Evolutionary conservation across 768 basidiomycete genomes (phyloP).

Genomic region (Scleroderma bovista): DNA sequence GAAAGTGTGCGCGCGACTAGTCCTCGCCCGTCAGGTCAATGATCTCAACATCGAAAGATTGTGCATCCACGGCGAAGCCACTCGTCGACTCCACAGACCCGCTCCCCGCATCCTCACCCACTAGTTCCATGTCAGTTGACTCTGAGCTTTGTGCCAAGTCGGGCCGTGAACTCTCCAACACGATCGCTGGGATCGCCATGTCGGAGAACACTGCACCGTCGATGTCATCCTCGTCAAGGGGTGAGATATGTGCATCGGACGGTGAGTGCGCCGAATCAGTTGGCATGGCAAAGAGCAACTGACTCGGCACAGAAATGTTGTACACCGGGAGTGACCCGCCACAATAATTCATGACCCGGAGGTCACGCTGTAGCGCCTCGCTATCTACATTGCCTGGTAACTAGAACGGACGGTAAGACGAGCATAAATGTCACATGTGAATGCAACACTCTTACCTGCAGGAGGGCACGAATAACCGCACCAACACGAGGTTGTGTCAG

Average conservation of each 20-base stretch:
- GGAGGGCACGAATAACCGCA: not conserved
- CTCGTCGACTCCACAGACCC: not conserved
- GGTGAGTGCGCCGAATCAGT: no score
- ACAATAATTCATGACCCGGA: not conserved
- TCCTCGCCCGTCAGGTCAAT: not conserved
- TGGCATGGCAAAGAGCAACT: not conserved
- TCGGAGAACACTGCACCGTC: not conserved
- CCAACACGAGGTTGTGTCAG: not conserved
- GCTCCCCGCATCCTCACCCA: not conserved
- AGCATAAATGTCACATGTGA: no score
- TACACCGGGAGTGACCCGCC: not conserved
- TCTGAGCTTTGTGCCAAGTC: not conserved
- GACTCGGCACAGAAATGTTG: not conserved
- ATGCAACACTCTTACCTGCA: not conserved
- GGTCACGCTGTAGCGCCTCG: not conserved
- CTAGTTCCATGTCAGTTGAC: not conserved
- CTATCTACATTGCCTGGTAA: not conserved
- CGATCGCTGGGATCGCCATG: not conserved
- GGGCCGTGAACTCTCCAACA: not conserved
- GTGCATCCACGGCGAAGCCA: not conserved
- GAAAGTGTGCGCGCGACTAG: not conserved
- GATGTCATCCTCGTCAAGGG: not conserved
- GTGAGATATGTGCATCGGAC: not conserved
- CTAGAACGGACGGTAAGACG: not conserved
- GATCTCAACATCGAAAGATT: not conserved